Evolutionary conservation across 2,329 filamentous ascomycete species (phyloP), one percentile per base, ranked within the genome.

Genomic region (Chaetomium sp.): DNA sequence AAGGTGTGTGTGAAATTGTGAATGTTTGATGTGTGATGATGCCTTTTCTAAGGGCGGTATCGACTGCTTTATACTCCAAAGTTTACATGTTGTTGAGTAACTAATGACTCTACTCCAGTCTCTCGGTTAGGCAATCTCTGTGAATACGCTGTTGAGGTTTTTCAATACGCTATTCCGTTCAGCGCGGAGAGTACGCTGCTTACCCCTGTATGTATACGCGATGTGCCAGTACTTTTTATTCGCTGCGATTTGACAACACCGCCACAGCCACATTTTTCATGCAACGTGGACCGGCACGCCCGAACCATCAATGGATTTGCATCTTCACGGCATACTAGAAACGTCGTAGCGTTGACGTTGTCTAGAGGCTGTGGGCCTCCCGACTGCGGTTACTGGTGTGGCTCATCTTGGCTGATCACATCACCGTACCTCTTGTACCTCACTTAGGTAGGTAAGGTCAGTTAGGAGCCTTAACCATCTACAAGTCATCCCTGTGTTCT

Each of bases 141-240:
- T 19, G 29, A 55, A 55, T 56, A 56, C 53, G 53, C 53, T 38
- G 31, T 23, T 56, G 16, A 53, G 25, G 7, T 16, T 19, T 19
- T 13, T 31, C 16, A 27, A 53, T 53, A 53, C 50, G 50, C 50
- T 21, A 23, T 47, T 23, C 19, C 2, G 21, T 8, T 5, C 45
- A 47, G 21, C n/a, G 45, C 45, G 8, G 33, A 35, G 45, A 47
- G 45, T 47, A 47, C 45, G 45, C 45, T 47, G 45, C n/a, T 47
- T 53, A 53, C 25, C 31, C 50, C 50, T 23, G 16, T 29, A 29
- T 53, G 50, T 7, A 53, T 53, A 53, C 50, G 50, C 50, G 8
- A 51, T 51, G 49, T 21, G 5, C 49, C 3, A 51, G 13, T 1
- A 10, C 21, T 9, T 23, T 16, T 47, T 47, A 47, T 47, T 47